A percentile compares a stretch with the other conserved stretches of the same genome.
These are phyloP conservation scores for Chlamydomonas incerta DNA, from an alignment of 139 green algal genomes.

Conservation along the genomic window DNA sequence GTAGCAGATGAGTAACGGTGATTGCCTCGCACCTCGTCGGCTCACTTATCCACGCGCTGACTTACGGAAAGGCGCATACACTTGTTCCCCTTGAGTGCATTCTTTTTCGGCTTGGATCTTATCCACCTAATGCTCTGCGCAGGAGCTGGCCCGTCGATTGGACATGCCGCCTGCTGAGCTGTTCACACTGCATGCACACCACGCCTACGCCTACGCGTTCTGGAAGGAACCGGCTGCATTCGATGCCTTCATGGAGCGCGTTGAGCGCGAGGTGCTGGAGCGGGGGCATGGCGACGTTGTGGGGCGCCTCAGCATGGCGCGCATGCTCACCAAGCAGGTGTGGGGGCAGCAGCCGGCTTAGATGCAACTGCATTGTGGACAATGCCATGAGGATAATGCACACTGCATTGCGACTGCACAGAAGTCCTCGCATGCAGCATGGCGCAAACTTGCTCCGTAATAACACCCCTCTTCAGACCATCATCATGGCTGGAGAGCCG, in stretches of 20 bases:
- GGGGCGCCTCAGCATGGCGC: not conserved
- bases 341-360: no score
- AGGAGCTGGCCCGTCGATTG: conserved; percentile 6
- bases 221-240: conserved; percentile 31
- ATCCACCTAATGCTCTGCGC: not conserved
- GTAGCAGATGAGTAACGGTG: no score
- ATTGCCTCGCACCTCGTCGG: no score
- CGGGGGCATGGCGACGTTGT: not conserved
- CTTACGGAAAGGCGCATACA: no score
- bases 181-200: conserved; percentile 43
- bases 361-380: no score
- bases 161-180: not conserved
- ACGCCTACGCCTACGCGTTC: conserved; percentile 51
- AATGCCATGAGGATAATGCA: no score
- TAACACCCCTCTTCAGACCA: conserved; percentile 3
- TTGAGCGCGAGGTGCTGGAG: conserved; percentile 41
- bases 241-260: conserved; percentile 50
- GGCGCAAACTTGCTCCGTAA: no score
- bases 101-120: no score
- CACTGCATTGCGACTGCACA: no score
- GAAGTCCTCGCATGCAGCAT: no score
- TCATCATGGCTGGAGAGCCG: conserved; percentile 22
- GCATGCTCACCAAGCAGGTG: conserved; percentile 11
- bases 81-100: no score
- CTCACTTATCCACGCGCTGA: no score